A percentile compares a stretch with the other conserved stretches of the same genome.
Conservation (phyloP, 73 alveolate species). For the Paramecium pentaurelia region DNA sequence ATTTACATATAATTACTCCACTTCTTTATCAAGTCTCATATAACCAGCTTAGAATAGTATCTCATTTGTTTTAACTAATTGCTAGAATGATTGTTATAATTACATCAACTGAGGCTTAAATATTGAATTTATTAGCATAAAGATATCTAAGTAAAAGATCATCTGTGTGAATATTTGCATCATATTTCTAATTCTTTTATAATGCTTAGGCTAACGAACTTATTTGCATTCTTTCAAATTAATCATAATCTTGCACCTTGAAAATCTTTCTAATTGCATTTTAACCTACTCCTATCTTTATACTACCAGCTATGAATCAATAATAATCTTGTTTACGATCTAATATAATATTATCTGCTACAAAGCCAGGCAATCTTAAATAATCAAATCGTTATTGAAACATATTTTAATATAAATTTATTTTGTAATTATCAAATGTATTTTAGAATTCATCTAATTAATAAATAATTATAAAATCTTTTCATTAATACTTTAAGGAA, state of each 20-base stretch:
- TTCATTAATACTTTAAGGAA: neutral
- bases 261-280: neutral
- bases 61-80: neutral
- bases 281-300: neutral
- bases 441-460: neutral
- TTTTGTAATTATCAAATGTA: neutral
- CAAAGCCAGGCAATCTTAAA: neutral
- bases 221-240: neutral
- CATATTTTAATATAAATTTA: neutral
- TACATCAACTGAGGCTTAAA: neutral
- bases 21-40: neutral
- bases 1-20: slow-evolving; percentile 2
- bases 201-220: neutral
- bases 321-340: neutral
- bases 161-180: neutral
- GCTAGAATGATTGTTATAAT: neutral
- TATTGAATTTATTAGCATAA: slow-evolving; percentile 22
- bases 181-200: neutral
- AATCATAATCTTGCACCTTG: neutral
- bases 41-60: neutral
- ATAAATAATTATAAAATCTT: neutral
- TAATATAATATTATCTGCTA: neutral
- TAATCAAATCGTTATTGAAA: slow-evolving; percentile 12
- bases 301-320: neutral
- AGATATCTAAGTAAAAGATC: neutral